Percentiles rank a stretch among this genome's conserved stretches.
These are phyloP conservation scores for Monilinia fructicola DNA, from an alignment of 2,329 filamentous ascomycete genomes.

Conservation along the genomic window DNA sequence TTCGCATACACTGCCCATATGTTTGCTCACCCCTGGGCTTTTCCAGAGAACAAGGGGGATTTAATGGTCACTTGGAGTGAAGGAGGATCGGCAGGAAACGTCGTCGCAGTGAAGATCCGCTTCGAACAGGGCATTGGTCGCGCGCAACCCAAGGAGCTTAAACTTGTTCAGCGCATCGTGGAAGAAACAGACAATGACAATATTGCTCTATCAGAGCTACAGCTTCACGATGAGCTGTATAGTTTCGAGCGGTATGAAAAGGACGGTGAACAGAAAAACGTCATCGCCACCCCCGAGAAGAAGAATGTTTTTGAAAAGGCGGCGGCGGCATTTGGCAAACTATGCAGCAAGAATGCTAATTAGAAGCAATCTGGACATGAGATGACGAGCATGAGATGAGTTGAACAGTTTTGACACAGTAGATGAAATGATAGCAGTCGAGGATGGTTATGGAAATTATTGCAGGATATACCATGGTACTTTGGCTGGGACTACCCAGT, in stretches of 20 bases:
- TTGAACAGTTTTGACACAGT: constrained; percentile 14
- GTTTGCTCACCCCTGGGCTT: constrained; percentile 34
- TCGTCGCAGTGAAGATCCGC: constrained; percentile 28
- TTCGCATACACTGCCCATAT: constrained; percentile 29
- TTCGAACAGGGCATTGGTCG: constrained; percentile 23
- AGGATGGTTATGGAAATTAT: constrained; percentile 5
- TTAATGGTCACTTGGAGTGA: constrained; percentile 33
- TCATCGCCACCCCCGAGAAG: constrained; percentile 1
- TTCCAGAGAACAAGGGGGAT: constrained; percentile 26
- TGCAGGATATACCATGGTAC: constrained; percentile 9
- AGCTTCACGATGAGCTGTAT: constrained; percentile 11
- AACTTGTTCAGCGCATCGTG: not conserved
- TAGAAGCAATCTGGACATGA: not conserved
- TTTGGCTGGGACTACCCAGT: constrained; percentile 7
- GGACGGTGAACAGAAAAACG: constrained; percentile 7
- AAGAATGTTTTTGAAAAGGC: constrained; percentile 11
- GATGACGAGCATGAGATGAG: not conserved
- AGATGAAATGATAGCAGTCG: constrained; percentile 9
- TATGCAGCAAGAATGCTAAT: not conserved
- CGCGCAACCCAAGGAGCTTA: constrained; percentile 13
- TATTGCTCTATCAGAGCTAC: constrained; percentile 11
- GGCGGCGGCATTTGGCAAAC: constrained; percentile 10
- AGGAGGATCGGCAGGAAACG: constrained; percentile 28
- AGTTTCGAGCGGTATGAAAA: constrained; percentile 17
- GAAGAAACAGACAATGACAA: constrained; percentile 8